Base-by-base conservation (phyloP, 1,139 yeast species). In the Nakaseomyces bracarensis region DNA sequence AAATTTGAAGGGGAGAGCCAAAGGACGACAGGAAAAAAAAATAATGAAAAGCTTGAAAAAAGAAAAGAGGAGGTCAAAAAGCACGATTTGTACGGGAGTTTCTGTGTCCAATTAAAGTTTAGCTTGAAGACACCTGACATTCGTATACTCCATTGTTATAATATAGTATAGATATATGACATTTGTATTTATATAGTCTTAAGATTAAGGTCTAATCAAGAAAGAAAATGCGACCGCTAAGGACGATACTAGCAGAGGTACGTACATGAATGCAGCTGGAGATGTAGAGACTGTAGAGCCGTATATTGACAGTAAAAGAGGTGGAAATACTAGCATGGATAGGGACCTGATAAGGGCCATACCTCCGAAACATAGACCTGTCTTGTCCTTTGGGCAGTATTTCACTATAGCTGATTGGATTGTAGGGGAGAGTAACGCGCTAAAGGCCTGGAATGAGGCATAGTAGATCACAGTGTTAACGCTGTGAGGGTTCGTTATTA, bases 311-410 rank as follows among this genome's bases (percentile, higher is more conserved):
- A 72, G 54, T 30, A 70, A 50, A 0, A 61, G 18, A 13, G 68
- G 55, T 0, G 78, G 78, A 2, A 64, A 50, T 3, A 68, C 45
- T 19, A 72, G 50, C 53, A 59, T 57, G 3, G 68, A 58, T 2
- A 65, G 36, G 44, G 71, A 72, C 51, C 71, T 64, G 20, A 71
- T 51, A 26, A 73, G 50, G 0, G 77, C 72, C 45, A 74, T 56
- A 3, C 72, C 74, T 2, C 77, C 78, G 52, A 72, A 72, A 43
- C 71, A 66, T 49, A 72, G 77, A 10, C 79, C 79, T 6, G 70
- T 65, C 42, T 65, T 64, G 16, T 67, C 65, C 31, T 68, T 67
- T 1, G 69, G 66, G 40, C 66, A 68, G 52, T 70, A 72, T 52
- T 74, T 74, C 42, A 69, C 60, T 8, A 72, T 53, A 2, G 73